These are phyloP conservation scores for Trifolium fragiferum DNA, from an alignment of 306 rosid species.

Conservation along the genomic window DNA sequence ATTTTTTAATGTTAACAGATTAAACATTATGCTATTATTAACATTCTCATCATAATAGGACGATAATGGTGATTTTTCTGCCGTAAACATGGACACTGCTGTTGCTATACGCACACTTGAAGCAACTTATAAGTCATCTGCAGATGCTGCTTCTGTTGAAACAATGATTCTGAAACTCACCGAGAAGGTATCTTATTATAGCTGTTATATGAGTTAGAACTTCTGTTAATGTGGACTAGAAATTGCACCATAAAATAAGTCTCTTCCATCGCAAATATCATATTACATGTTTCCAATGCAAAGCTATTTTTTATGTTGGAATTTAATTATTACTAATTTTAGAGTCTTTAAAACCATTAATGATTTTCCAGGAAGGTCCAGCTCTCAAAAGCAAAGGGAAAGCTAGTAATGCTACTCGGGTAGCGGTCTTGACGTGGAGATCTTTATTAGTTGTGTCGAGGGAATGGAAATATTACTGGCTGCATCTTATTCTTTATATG, in stretches of 20 bases:
- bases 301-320: background rate
- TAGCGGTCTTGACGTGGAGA: conserved; percentile 97
- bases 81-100: conserved; percentile 99
- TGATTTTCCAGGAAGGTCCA: conserved; percentile 83
- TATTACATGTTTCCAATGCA: background rate
- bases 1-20: conserved; percentile 5
- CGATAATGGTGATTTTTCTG: conserved; percentile 90
- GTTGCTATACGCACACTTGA: conserved; percentile 99
- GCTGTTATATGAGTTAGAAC: background rate
- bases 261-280: conserved; percentile 2
- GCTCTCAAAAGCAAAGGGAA: conserved; percentile 93
- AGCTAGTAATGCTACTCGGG: conserved; percentile 72
- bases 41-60: conserved; percentile 63
- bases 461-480: conserved; percentile 99
- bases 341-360: conserved; percentile 37
- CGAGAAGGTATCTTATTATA: conserved; percentile 63
- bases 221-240: conserved; percentile 4
- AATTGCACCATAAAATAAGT: conserved; percentile 1
- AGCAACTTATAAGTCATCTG: conserved; percentile 95
- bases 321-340: conserved; percentile 9
- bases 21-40: conserved; percentile 23
- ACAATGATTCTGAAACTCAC: conserved; percentile 85
- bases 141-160: conserved; percentile 94
- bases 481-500: conserved; percentile 92
- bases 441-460: conserved; percentile 94